Evolutionary conservation across 768 basidiomycete species (phyloP), one percentile per base, ranked within the genome.

Genomic region (Mycena olivaceomarginata): DNA sequence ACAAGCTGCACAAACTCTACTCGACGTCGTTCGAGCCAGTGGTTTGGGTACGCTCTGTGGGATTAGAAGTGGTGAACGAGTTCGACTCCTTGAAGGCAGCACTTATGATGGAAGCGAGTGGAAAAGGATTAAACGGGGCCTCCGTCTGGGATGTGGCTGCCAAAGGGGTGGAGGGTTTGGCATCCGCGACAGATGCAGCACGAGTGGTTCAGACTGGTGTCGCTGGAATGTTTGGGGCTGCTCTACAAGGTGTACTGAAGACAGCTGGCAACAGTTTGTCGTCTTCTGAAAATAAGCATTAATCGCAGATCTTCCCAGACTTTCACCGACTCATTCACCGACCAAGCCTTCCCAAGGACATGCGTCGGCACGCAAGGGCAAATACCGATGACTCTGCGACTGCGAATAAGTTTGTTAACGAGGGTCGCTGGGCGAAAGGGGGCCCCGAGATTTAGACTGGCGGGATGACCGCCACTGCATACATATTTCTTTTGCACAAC

Each of bases 1-100:
- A 99, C 86, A 97, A 97, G 82, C 89, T 99, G 46, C 95, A 98
- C 86, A 96, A 96, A 81, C 82, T 99, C 20, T 99, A 98, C 83
- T 87, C 93, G 1, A 91, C 91, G 5, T 92, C 93, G 57, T 86
- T 87, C 45, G 90, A 89, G 37, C 93, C 94, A 2, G 82, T 97
- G 15, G 97, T 98, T 20, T 97, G 96, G 96, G 93, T 93, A 4
- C 92, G 98, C 69, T 95, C 95, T 0, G 91, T 94, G 18, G 98
- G 98, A 2, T 83, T 99, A 22, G 98, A 99, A 81, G 93, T 98
- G 13, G 80, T 99, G 59, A 98, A 99, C 81, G 97, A 99, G 85
- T 85, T 98, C 18, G 94, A 95, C 74, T 87, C 92, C 0, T 79
- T 99, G 76, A 99, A 99, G 86, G 91, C 92, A 18, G 92, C 94